Base-by-base conservation (phyloP, 2,329 filamentous ascomycete species). In the Cercospora zeina region DNA sequence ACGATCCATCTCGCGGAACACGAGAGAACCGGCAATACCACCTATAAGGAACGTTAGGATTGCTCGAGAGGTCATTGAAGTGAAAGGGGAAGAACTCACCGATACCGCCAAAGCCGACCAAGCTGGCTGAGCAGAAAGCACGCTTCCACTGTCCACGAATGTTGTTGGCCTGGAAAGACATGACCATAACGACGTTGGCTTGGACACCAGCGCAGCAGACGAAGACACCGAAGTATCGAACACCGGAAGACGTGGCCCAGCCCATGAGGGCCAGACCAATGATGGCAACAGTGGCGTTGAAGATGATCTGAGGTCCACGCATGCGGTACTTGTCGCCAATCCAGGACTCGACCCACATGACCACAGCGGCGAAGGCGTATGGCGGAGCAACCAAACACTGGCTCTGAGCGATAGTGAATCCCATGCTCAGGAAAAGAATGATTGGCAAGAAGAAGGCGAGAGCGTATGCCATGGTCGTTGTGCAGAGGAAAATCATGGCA, bases 61-160 rank as follows among this genome's bases (percentile, higher is more conserved):
- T 14, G 6, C 8, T 14, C n/a, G 14, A 39, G 7, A 21, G 1
- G 9, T 67, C 68, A 58, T 72, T 72, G 11, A 66, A 66, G 14
- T 68, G 57, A 36, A 47, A 47, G 58, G 72, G 72, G 63, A 70
- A 71, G 4, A 69, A 39, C 34, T 68, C 89, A 34, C 66, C 66
- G 33, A 68, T 65, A 14, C 66, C 66, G n/a, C 89, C 89, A 63
- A 90, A 85, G 0, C 87, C 88, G 2, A 95, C 88, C 2, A 93
- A 82, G 0, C 86, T 88, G 1, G 90, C 89, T 65, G 85, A 89
- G 75, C 85, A 88, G 64, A 86, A 89, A 74, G 85, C 88, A 68
- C 95, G 87, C 78, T 92, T 95, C 89, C 90, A 93, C 77, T 93
- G 90, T 0, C 90, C 90, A 59, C 89, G 86, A 70, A 95, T 88